These are phyloP conservation scores for Bryoglossum gracile DNA, from an alignment of 495 filamentous ascomycete genomes.

Conservation along the genomic window DNA sequence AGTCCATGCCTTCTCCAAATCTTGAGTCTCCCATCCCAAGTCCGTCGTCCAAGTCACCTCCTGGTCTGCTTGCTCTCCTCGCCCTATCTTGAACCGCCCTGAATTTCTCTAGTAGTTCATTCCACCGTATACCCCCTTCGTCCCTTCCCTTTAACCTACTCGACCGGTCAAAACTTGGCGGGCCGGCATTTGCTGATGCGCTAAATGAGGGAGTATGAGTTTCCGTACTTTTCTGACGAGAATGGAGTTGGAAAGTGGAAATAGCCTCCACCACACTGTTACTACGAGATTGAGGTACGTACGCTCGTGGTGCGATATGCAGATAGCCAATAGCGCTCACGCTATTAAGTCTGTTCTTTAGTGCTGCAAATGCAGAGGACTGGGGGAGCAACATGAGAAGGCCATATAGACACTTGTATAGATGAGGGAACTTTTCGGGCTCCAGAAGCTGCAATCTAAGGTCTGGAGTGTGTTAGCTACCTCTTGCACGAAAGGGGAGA, in stretches of 20 bases:
- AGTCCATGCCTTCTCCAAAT: slow-evolving; percentile 30
- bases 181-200: slow-evolving; percentile 37
- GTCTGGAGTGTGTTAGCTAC: slow-evolving; percentile 43
- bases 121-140: slow-evolving; percentile 81
- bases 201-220: slow-evolving; percentile 30
- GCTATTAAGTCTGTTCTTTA: slow-evolving; percentile 95
- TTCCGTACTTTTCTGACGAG: slow-evolving; percentile 24
- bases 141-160: slow-evolving; percentile 78
- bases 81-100: slow-evolving; percentile 79
- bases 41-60: slow-evolving; percentile 23
- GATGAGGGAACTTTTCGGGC: slow-evolving; percentile 88
- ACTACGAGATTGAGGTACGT: slow-evolving; percentile 43
- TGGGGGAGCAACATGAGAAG: slow-evolving; percentile 97
- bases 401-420: slow-evolving; percentile 98
- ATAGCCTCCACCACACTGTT: slow-evolving; percentile 35
- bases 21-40: slow-evolving; percentile 34
- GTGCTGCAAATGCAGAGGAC: slow-evolving; percentile 89
- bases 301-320: slow-evolving; percentile 77
- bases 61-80: slow-evolving; percentile 36
- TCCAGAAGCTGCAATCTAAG: slow-evolving; percentile 96
- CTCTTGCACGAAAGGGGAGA: background rate
- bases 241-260: slow-evolving; percentile 28
- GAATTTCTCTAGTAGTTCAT: slow-evolving; percentile 95
- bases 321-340: slow-evolving; percentile 95
- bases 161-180: slow-evolving; percentile 63